Conservation (phyloP, 805 yeast genomes). For the Candida michaelii region DNA sequence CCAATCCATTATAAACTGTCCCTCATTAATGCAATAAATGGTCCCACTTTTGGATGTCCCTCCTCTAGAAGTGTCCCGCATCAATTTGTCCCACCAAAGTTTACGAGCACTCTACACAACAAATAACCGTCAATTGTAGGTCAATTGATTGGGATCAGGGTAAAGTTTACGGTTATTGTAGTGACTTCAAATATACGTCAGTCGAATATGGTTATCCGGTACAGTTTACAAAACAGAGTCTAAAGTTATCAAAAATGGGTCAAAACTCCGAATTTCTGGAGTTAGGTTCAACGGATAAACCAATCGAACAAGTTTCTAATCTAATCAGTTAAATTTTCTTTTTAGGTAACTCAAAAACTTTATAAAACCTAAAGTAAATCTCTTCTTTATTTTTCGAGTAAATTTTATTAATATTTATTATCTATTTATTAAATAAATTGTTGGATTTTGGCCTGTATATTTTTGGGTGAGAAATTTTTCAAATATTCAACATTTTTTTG, state of each 20-base stretch:
- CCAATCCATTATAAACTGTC: no score
- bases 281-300: constrained; percentile 10
- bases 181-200: background rate
- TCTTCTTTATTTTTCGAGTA: background rate
- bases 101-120: background rate
- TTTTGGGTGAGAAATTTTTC: constrained; percentile 10
- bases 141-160: background rate
- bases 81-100: constrained; percentile 2
- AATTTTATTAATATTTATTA: background rate
- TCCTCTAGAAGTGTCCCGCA: constrained; percentile 5
- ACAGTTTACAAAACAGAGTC: background rate
- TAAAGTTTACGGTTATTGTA: background rate
- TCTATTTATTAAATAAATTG: constrained; percentile 1
- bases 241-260: background rate
- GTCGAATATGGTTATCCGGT: background rate
- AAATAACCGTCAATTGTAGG: background rate
- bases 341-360: background rate
- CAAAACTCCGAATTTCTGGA: constrained; percentile 11
- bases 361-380: constrained; percentile 1
- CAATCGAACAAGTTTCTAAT: constrained; percentile 1
- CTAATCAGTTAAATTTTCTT: background rate
- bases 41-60: constrained; percentile 5
- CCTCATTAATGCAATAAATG: background rate
- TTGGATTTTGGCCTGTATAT: constrained; percentile 2
- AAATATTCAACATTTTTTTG: constrained; percentile 5